Conservation (phyloP, 805 yeast genomes). For the Henningerozyma blattae region DNA sequence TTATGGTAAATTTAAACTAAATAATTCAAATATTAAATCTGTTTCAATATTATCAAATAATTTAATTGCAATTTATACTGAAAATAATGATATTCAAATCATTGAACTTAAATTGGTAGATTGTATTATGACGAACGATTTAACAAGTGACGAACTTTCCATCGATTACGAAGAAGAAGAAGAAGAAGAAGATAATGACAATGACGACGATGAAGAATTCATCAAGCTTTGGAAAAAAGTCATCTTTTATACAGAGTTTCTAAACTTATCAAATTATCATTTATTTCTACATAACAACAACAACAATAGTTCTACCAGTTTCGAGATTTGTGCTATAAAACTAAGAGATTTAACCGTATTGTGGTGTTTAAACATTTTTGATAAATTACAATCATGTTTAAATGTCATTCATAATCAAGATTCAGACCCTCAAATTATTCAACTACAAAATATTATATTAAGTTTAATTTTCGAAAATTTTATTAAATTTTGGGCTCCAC, state of each 20-base stretch:
- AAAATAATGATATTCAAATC: background rate
- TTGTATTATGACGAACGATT: conserved; percentile 10
- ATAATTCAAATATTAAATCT: conserved; percentile 10
- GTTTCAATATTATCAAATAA: too few species aligned
- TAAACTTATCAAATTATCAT: conserved; percentile 12
- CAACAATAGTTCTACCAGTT: too few species aligned
- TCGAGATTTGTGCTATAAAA: conserved; percentile 21
- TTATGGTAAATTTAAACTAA: conserved; percentile 9
- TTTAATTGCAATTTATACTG: too few species aligned
- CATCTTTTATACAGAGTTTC: conserved; percentile 15
- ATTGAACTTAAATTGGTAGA: conserved; percentile 5
- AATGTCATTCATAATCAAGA: background rate
- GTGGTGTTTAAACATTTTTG: conserved; percentile 17
- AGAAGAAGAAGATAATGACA: too few species aligned
- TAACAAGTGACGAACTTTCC: too few species aligned
- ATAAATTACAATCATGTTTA: conserved; percentile 10
- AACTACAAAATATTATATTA: conserved; percentile 12
- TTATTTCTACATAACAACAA: conserved; percentile 11
- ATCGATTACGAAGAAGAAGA: conserved; percentile 2
- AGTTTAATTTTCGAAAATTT: conserved; percentile 26
- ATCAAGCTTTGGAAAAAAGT: conserved; percentile 17
- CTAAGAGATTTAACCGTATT: conserved; percentile 22
- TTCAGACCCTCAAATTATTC: background rate
- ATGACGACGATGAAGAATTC: conserved; percentile 10
- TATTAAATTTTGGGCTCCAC: conserved; percentile 47